Evolutionary conservation across 164 flowering plant species (phyloP).

Genomic region (Piper betle): DNA sequence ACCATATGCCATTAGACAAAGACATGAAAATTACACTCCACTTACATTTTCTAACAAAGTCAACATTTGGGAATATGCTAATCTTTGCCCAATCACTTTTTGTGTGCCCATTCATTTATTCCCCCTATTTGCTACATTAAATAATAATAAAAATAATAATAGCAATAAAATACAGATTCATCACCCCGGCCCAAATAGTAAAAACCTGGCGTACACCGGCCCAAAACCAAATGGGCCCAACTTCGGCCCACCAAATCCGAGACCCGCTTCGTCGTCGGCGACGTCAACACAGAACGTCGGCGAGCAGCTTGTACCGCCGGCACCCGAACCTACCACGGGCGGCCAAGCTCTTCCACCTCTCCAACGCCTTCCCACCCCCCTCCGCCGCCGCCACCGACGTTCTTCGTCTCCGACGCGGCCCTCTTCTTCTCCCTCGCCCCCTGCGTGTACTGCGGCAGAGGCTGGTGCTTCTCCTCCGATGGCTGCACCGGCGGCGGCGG

Average conservation of each 20-base stretch:
- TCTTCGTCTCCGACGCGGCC: background rate
- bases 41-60: too few species aligned
- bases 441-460: background rate
- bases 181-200: too few species aligned
- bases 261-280: background rate
- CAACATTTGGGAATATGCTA: too few species aligned
- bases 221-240: background rate
- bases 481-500: background rate
- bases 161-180: too few species aligned
- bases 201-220: too few species aligned
- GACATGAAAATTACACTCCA: too few species aligned
- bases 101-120: too few species aligned
- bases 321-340: conserved; percentile 1
- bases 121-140: too few species aligned
- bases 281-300: conserved; percentile 9
- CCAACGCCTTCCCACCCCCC: conserved; percentile 11
- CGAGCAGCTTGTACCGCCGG: conserved; percentile 11
- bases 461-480: background rate
- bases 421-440: background rate
- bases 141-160: too few species aligned
- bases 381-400: background rate
- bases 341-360: conserved; percentile 7
- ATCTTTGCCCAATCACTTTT: too few species aligned
- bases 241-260: background rate
- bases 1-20: too few species aligned